These are phyloP conservation scores for Plantago rigida DNA, from an alignment of 305 asterid genomes.

Conservation along the genomic window DNA sequence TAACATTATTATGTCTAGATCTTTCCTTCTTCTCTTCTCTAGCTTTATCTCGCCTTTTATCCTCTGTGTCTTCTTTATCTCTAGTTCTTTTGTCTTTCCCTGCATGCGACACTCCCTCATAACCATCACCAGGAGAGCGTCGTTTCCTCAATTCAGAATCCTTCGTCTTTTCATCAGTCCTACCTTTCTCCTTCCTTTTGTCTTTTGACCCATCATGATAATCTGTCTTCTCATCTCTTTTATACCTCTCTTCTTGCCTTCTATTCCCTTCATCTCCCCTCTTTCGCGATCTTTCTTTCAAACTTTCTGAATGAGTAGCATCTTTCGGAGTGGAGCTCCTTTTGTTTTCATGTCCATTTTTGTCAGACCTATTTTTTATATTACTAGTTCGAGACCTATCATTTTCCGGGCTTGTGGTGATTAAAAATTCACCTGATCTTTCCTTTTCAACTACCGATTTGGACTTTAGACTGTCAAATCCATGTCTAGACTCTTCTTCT, in stretches of 20 bases:
- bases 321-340: constrained; percentile 36
- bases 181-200: constrained; percentile 50
- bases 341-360: constrained; percentile 40
- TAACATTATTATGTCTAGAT: constrained; percentile 45
- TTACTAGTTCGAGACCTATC: constrained; percentile 33
- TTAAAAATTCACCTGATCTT: constrained; percentile 29
- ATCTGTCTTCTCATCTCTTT: constrained; percentile 39
- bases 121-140: constrained; percentile 44
- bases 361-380: constrained; percentile 38
- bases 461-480: constrained; percentile 27
- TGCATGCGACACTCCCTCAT: constrained; percentile 43
- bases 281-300: constrained; percentile 41
- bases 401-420: constrained; percentile 26
- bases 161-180: constrained; percentile 48
- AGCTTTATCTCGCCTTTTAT: constrained; percentile 43
- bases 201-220: constrained; percentile 49
- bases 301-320: constrained; percentile 34
- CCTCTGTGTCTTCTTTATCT: constrained; percentile 42
- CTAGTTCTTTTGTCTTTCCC: constrained; percentile 43
- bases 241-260: constrained; percentile 47
- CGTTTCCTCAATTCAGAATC: constrained; percentile 59
- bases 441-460: constrained; percentile 29
- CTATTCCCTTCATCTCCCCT: constrained; percentile 46
- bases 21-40: constrained; percentile 60
- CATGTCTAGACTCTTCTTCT: constrained; percentile 32